Conservation (phyloP, 139 green algal species). For the Yamagishiella unicocca region DNA sequence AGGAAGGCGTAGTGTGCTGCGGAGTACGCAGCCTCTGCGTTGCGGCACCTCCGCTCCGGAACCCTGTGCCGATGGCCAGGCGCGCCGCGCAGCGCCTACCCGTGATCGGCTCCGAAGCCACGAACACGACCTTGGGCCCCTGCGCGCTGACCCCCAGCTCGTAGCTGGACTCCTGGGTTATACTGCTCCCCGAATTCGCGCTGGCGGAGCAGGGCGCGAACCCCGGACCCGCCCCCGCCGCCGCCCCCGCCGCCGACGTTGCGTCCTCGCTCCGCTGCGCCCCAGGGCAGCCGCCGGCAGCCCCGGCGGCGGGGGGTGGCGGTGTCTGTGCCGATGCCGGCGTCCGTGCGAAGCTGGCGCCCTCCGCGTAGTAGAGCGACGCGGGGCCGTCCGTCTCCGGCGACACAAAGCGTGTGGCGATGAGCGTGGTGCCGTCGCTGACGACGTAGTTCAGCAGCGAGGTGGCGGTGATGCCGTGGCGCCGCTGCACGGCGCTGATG, state of each 20-base stretch:
- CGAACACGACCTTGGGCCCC: conserved; percentile 81
- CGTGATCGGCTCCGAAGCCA: conserved; percentile 96
- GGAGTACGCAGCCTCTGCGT: too few relatives aligned
- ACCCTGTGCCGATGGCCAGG: too few relatives aligned
- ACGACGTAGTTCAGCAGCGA: conserved; percentile 96
- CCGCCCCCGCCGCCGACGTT: not conserved
- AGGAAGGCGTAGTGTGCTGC: too few relatives aligned
- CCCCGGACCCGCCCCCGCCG: not conserved
- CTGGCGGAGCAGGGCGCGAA: not conserved
- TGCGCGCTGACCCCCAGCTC: conserved; percentile 78
- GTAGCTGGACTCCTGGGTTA: conserved; percentile 77
- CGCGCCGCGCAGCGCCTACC: conserved; percentile 53
- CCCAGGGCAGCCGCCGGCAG: not conserved
- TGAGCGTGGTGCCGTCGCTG: conserved; percentile 85
- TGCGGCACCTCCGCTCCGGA: too few relatives aligned
- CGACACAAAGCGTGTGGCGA: conserved; percentile 90
- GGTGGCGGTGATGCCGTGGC: conserved; percentile 66
- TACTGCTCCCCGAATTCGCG: conserved; percentile 38
- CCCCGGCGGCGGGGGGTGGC: not conserved
- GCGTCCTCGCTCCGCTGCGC: too few relatives aligned
- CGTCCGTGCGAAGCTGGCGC: conserved; percentile 43
- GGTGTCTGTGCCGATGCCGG: not conserved
- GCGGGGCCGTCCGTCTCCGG: conserved; percentile 70
- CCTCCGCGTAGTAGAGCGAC: conserved; percentile 94
- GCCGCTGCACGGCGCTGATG: conserved; percentile 65